Base-by-base conservation (phyloP, 768 basidiomycete genomes). In the Pleurotus salmoneostramineus region DNA sequence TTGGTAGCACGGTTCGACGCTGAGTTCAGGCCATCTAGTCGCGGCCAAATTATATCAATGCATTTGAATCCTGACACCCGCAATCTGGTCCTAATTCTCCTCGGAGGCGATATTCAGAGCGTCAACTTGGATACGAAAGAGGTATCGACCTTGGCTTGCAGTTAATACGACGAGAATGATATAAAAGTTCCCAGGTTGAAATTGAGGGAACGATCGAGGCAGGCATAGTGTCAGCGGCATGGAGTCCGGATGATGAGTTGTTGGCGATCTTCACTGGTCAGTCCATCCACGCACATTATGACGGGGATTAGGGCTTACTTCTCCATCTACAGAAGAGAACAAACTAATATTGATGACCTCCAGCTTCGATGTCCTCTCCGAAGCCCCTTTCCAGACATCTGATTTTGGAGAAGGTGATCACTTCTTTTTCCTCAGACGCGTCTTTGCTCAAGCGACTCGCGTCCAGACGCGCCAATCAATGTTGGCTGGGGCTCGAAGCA, bases 401-500 rank as follows among this genome's bases (percentile, higher is more conserved):
- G 90, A 92, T 44, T 95, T 95, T 63, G 97, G 96, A 40, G 88
- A 95, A 81, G 93, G 92, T 87, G 60, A 12, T 40, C n/a, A 63
- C 21, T 27, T 47, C 15, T 12, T 11, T 42, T 47, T 1, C 21
- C 37, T 5, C 15, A 31, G 47, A 59, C 35, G 34, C 47, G 31
- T 0, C 50, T 34, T 11, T 4, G 10, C 52, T 14, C 32, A 8
- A 37, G 69, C 40, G 64, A 46, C 50, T 59, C 63, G 37, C 47
- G 33, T 61, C 4, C 63, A 93, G 94, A 94, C 68, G 83, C 87
- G 27, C 92, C 91, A 2, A 93, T 98, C 65, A 93, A 95, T 64
- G 93, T 98, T 59, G 97, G 97, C 12, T 99, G 97, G 97, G 97
- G 97, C 42, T 91, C 91, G 1, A 96, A 95, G 66, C 82, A 91